phyloP scores from a whole-genome alignment of 1,139 yeast species.

The Saccharomyces hybrid region DNA sequence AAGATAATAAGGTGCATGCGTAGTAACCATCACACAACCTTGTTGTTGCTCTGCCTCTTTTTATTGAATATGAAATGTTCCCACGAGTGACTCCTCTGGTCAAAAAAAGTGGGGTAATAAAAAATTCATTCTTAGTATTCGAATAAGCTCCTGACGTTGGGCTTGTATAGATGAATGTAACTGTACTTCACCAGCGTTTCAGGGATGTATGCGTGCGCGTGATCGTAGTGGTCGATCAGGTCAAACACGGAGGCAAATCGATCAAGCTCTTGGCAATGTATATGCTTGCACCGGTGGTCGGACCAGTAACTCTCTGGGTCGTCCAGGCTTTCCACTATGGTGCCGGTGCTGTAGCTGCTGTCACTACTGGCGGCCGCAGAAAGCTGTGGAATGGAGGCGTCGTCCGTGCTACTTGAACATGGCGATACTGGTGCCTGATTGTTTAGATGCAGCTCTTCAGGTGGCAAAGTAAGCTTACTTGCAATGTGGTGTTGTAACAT shows the following conservation, averaged over 20 bases:
- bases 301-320: slow-evolving; percentile 11
- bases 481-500: slow-evolving; percentile 14
- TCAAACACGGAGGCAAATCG: slow-evolving; percentile 14
- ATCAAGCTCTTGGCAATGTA: slow-evolving; percentile 6
- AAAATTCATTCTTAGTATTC: background rate
- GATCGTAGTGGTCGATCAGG: slow-evolving; percentile 25
- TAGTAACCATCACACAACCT: background rate
- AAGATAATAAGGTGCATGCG: background rate
- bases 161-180: slow-evolving; percentile 6
- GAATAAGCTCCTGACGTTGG: background rate
- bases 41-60: background rate
- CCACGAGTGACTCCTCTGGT: background rate
- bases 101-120: background rate
- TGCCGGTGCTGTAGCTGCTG: background rate
- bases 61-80: background rate
- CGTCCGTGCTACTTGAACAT: background rate
- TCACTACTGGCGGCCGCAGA: background rate
- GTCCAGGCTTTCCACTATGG: background rate
- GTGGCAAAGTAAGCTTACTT: slow-evolving; percentile 8
- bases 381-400: background rate
- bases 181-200: slow-evolving; percentile 20
- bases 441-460: background rate
- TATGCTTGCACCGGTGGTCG: slow-evolving; percentile 15
- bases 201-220: slow-evolving; percentile 20
- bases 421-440: background rate